Evolutionary conservation across 768 basidiomycete species (phyloP), one percentile per base, ranked within the genome.

Genomic region (Amanita pseudoporphyria): DNA sequence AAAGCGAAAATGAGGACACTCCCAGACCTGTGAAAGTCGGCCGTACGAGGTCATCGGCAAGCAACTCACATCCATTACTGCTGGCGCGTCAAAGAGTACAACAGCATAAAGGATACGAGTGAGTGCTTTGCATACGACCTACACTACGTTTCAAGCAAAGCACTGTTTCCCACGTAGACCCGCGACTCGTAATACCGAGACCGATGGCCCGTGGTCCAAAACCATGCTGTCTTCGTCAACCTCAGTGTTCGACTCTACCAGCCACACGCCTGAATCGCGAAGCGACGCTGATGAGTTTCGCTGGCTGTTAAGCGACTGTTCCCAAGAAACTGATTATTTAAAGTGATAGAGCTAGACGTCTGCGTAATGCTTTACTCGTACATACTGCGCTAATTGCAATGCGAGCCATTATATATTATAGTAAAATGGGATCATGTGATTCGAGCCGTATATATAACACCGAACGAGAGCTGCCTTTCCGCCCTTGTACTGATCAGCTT

Each of bases 221-320:
- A 50, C 40, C 32, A 50, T 43, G 49, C 42, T 50, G 32, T 32
- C 36, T 28, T 39, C 22, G 32, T 39, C 16, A 28, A 24, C 22
- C n/a, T 6, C 35, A n/a, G 18, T 14, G 24, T 24, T 26, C 18
- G 41, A n/a, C 21, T 18, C 40, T 28, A 33, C 28, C 10, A 32
- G 10, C 36, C 14, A 14, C 14, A 21, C 6, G n/a, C 16, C 32
- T 10, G 19, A 30, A 18, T 21, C 13, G 14, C 18, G 38, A 16
- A 30, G 18, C n/a, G 16, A 41, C 26, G 4, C 7, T 49, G 6
- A 19, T 6, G 28, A 49, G 21, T 49, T 26, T 40, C n/a, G 9
- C 21, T 66, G 64, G 64, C 53, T 66, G 21, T 52, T 63, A 38
- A 61, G 60, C 28, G 63, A 63, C 48, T 53, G 47, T 36, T 60